Base-by-base conservation (phyloP, 495 filamentous ascomycete genomes). In the Aspergillus coremiiformis region DNA sequence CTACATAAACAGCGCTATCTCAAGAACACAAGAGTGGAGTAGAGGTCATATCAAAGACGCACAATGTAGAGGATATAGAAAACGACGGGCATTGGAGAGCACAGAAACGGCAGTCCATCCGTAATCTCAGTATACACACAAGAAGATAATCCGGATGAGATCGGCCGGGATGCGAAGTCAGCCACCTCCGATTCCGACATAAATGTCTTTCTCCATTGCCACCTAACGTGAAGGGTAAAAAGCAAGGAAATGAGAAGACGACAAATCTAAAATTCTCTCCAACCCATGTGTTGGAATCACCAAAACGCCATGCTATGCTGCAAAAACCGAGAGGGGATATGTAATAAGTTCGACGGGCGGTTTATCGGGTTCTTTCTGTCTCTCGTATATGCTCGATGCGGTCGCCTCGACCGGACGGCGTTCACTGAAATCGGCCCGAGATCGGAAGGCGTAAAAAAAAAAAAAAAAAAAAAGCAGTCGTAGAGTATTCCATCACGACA, bases 271-370 rank as follows among this genome's bases (percentile, higher is more conserved):
- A 51, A 47, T 47, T 64, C 52, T 56, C 48, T 55, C 55, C 52
- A 51, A 45, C 59, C 63, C 62, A 57, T 58, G 53, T 63, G 59
- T 65, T 63, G 54, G 49, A 62, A 61, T 58, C 55, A 67, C 63
- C 59, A 68, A 56, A 74, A 76, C 73, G 71, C 73, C 73, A 68
- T 76, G 73, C 73, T 76, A 76, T 76, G 73, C 71, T 63, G 60
- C 60, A 60, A 61, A 59, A 65, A 63, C 37, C 37, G 37, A 41
- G 37, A 41, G 17, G 37, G 37, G 7, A 17, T 21, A 17, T 21
- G 37, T 39, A 39, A 14, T 5, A 21, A 17, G 37, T 41, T n/a
- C 17, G 37, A 41, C 21, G n/a, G 37, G n/a, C n/a, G 7, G 15
- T 41, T 11, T 51, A 43, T 49, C 50, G 52, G 37, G 20, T 20